phyloP scores from a whole-genome alignment of 2,329 filamentous ascomycete species.

The Pseudogymnoascus sp. region DNA sequence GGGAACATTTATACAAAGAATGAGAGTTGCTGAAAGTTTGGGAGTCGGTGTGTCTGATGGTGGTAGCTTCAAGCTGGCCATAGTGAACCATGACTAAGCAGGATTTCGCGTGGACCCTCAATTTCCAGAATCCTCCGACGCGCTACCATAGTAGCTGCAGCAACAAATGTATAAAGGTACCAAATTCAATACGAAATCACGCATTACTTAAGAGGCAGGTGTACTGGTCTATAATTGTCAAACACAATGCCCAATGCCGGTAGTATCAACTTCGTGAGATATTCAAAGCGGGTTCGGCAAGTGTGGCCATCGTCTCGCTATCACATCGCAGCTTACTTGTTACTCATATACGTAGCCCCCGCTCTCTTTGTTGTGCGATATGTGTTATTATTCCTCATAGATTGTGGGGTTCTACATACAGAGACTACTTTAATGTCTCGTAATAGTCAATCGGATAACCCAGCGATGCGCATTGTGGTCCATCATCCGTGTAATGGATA shows the following conservation, averaged over 20 bases:
- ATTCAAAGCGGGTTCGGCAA: too few species aligned
- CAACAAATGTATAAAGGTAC: too few species aligned
- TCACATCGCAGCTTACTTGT: too few species aligned
- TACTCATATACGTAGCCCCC: too few species aligned
- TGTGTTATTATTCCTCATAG: not conserved
- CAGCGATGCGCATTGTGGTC: conserved; percentile 19
- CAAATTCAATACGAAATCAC: too few species aligned
- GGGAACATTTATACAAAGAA: not conserved
- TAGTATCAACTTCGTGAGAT: too few species aligned
- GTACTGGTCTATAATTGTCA: too few species aligned
- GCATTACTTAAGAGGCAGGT: too few species aligned
- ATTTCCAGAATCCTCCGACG: too few species aligned
- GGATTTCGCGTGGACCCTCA: not conserved
- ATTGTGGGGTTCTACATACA: not conserved
- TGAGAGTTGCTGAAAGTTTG: not conserved
- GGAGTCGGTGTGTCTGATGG: not conserved
- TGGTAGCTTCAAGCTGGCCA: not conserved
- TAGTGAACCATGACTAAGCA: not conserved
- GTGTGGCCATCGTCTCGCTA: too few species aligned
- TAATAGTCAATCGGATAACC: conserved; percentile 20
- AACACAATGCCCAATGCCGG: too few species aligned
- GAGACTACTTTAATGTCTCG: not conserved
- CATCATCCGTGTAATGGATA: conserved; percentile 16
- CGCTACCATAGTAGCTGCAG: too few species aligned
- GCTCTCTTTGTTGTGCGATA: not conserved